A percentile compares a stretch with the other conserved stretches of the same genome.
Conservation (phyloP, 179 eudicot species). For the Amaranthus tricolor region DNA sequence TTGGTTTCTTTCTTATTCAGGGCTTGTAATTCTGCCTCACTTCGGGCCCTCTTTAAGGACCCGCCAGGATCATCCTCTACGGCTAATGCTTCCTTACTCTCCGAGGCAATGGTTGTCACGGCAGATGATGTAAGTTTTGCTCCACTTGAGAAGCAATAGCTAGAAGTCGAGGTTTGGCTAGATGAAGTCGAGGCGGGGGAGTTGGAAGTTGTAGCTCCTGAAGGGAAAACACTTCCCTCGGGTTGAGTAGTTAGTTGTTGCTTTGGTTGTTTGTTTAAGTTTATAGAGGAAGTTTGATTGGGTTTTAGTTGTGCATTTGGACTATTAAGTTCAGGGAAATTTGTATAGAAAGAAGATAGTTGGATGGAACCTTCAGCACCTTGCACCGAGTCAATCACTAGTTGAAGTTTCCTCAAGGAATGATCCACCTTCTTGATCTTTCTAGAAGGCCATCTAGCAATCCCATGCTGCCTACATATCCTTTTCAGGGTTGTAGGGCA, state of each 20-base stretch:
- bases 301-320: conserved; percentile 28
- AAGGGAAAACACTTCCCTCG: conserved; percentile 43
- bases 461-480: conserved; percentile 93
- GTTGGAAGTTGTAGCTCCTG: conserved; percentile 45
- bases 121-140: conserved; percentile 31
- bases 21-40: conserved; percentile 42
- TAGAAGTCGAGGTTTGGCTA: conserved; percentile 68
- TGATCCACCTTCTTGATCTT: conserved; percentile 96
- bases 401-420: conserved; percentile 78
- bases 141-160: conserved; percentile 44
- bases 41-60: conserved; percentile 43
- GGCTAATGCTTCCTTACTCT: conserved; percentile 32
- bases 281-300: conserved; percentile 31
- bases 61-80: conserved; percentile 31
- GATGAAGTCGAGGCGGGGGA: conserved; percentile 51
- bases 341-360: conserved; percentile 71
- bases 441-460: conserved; percentile 89
- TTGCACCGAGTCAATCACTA: conserved; percentile 79
- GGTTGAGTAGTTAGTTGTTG: conserved; percentile 36
- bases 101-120: conserved; percentile 24
- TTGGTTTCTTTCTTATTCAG: conserved; percentile 29
- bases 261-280: conserved; percentile 35
- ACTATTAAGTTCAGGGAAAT: conserved; percentile 65
- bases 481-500: conserved; percentile 95
- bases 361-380: conserved; percentile 81